Conservation (phyloP, 208 protist genomes). For the Leishmania turanica region DNA sequence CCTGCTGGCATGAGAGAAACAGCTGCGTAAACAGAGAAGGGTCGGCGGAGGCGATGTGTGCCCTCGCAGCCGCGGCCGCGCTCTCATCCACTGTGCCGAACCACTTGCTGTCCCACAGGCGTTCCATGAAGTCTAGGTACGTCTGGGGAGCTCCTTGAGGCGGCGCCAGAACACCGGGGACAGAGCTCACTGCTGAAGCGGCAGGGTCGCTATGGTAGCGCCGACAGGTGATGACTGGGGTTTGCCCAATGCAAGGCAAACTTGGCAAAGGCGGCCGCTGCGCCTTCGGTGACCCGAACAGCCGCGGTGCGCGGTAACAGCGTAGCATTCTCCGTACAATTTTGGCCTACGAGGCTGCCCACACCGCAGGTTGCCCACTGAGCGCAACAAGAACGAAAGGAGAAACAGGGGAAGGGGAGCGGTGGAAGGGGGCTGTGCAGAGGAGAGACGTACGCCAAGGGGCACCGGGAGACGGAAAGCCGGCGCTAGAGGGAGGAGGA, state of each 20-base stretch:
- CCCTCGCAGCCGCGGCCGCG: constrained; percentile 2
- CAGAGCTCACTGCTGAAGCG: not conserved
- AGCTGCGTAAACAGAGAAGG: constrained; percentile 41
- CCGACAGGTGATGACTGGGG: not conserved
- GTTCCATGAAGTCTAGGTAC: constrained; percentile 65
- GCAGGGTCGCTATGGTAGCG: not conserved
- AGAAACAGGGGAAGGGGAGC: not conserved
- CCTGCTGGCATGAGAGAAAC: constrained; percentile 48
- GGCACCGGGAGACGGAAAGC: not conserved
- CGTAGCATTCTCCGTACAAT: constrained; percentile 9
- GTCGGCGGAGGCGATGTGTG: constrained; percentile 10
- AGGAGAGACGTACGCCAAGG: not conserved
- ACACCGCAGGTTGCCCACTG: not conserved
- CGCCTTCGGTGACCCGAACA: not conserved
- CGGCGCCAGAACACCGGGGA: not conserved
- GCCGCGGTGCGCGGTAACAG: constrained; percentile 2
- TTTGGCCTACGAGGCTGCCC: not conserved
- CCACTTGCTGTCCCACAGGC: constrained; percentile 72
- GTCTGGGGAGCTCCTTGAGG: constrained; percentile 14
- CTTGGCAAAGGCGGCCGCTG: not conserved
- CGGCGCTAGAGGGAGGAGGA: not conserved
- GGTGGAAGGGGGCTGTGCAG: not conserved
- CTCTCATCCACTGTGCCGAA: constrained; percentile 61
- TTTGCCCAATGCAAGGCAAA: not conserved
- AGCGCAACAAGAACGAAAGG: not conserved